A percentile compares a stretch with the other conserved stretches of the same genome.
These are phyloP conservation scores for Ganoderma resinaceum DNA, from an alignment of 1,284 basidiomycete genomes.

Conservation along the genomic window DNA sequence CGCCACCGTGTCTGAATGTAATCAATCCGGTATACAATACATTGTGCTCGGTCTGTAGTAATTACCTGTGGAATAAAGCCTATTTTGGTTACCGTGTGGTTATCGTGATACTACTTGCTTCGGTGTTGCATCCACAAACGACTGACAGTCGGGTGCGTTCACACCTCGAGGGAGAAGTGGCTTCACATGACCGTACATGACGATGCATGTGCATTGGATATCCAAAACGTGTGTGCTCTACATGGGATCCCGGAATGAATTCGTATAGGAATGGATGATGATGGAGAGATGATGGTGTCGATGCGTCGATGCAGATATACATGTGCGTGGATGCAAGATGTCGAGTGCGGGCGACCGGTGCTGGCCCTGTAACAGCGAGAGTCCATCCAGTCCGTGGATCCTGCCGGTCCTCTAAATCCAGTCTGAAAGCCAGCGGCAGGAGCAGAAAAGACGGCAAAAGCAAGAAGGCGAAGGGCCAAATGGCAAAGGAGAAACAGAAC, in stretches of 20 bases:
- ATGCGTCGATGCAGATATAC: background rate
- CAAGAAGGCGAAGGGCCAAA: background rate
- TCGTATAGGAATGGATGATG: background rate
- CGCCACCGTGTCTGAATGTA: too few species aligned
- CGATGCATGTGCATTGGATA: background rate
- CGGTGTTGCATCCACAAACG: background rate
- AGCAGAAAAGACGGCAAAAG: background rate
- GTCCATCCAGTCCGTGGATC: background rate
- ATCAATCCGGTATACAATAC: too few species aligned
- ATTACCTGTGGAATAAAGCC: too few species aligned
- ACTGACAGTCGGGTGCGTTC: background rate
- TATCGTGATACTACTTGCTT: too few species aligned
- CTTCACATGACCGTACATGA: too few species aligned
- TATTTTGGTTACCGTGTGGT: too few species aligned
- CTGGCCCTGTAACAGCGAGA: background rate
- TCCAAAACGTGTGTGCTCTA: constrained; percentile 5
- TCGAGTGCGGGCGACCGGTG: background rate
- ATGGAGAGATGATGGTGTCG: background rate
- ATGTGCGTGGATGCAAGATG: background rate
- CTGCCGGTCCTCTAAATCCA: background rate
- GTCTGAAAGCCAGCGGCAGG: background rate
- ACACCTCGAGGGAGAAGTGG: too few species aligned
- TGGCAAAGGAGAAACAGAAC: background rate
- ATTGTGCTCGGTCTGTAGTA: too few species aligned
- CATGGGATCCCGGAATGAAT: too few species aligned